These are phyloP conservation scores for Backusella sp. DNA, from an alignment of 192 early-diverging fungal species.

Conservation along the genomic window DNA sequence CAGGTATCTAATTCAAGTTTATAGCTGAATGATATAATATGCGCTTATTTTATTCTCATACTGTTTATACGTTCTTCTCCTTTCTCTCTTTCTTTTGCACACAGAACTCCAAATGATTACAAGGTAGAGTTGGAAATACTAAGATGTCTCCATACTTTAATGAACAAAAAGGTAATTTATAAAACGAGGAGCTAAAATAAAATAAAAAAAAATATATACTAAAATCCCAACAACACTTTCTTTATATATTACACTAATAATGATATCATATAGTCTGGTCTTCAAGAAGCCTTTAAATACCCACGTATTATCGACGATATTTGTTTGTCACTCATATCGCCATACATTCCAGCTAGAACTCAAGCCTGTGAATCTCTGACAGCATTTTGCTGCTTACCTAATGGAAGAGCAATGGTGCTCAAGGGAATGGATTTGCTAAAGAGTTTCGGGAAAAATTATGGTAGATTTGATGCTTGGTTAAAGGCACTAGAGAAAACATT, in stretches of 20 bases:
- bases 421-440: conserved; percentile 69
- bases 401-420: conserved; percentile 68
- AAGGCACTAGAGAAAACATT: conserved; percentile 62
- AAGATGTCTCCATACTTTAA: conserved; percentile 69
- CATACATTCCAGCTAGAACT: conserved; percentile 65
- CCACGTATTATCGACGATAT: conserved; percentile 64
- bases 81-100: background rate
- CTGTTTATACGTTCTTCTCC: background rate
- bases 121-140: conserved; percentile 77
- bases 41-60: background rate
- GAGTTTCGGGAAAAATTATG: conserved; percentile 42
- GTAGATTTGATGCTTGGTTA: conserved; percentile 64
- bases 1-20: conserved; percentile 38
- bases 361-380: conserved; percentile 71
- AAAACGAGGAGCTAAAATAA: background rate
- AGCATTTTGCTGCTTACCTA: conserved; percentile 73
- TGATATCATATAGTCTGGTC: conserved; percentile 52
- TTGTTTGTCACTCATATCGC: conserved; percentile 71
- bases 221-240: conserved; percentile 3
- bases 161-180: conserved; percentile 54
- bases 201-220: background rate
- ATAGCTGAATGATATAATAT: background rate
- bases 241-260: background rate
- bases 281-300: conserved; percentile 67
- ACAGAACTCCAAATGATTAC: conserved; percentile 53